Evolutionary conservation across 345 rosid genomes (phyloP).

Genomic region (Populus simonii): DNA sequence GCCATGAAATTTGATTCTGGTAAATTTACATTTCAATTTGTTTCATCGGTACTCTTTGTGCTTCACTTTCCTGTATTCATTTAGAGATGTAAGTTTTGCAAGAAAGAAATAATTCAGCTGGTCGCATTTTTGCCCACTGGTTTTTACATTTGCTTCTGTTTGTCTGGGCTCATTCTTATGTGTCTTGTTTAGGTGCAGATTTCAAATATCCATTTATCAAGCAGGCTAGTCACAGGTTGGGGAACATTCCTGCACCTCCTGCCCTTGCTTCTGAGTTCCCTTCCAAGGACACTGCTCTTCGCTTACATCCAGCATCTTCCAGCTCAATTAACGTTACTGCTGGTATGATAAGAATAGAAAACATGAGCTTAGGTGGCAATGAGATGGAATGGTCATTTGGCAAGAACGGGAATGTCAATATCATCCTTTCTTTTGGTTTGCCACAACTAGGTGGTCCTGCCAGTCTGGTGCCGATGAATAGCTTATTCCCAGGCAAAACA

Average conservation of each 20-base stretch:
- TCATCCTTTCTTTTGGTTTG: conserved; percentile 49
- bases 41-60: neutral
- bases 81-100: neutral
- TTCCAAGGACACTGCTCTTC: conserved; percentile 53
- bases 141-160: neutral
- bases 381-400: conserved; percentile 53
- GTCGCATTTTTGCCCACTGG: neutral
- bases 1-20: conserved; percentile 47
- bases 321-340: conserved; percentile 73
- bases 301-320: conserved; percentile 55
- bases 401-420: conserved; percentile 55
- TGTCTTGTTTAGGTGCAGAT: conserved; percentile 37
- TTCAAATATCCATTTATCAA: conserved; percentile 59
- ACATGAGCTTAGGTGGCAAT: conserved; percentile 29
- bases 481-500: conserved; percentile 35
- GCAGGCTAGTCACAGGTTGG: conserved; percentile 73
- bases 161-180: conserved; percentile 10
- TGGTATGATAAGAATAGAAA: conserved; percentile 72
- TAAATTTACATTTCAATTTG: conserved; percentile 15
- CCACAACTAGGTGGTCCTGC: conserved; percentile 29
- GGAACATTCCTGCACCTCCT: conserved; percentile 64
- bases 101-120: too few species aligned
- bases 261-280: conserved; percentile 72
- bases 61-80: neutral
- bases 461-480: conserved; percentile 20